These are phyloP conservation scores for Stephania japonica DNA, from an alignment of 164 flowering plant species.

Conservation along the genomic window DNA sequence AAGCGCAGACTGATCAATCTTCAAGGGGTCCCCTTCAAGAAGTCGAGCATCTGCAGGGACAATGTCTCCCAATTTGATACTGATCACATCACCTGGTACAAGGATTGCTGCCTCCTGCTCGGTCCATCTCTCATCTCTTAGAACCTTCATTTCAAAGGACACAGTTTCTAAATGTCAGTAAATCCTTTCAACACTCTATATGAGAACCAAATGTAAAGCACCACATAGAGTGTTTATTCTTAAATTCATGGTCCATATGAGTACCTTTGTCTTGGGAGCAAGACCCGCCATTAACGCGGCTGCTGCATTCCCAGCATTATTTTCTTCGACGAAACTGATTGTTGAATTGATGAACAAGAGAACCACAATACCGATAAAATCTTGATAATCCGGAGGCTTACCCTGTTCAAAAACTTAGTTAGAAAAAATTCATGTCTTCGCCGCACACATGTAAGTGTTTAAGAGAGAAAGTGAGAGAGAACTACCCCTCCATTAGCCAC, in stretches of 20 bases:
- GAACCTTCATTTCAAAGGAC: constrained; percentile 25
- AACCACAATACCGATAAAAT: constrained; percentile 62
- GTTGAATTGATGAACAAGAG: constrained; percentile 80
- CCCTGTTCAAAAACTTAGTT: constrained; percentile 30
- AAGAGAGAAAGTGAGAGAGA: constrained; percentile 8
- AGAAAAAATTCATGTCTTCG: not conserved
- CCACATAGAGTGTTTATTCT: not conserved
- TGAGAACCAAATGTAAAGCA: not conserved
- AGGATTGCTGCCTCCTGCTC: constrained; percentile 76
- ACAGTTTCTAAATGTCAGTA: not conserved
- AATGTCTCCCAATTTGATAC: constrained; percentile 81
- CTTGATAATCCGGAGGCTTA: constrained; percentile 80
- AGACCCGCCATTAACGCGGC: constrained; percentile 90
- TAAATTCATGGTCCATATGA: not conserved
- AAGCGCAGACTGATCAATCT: constrained; percentile 87
- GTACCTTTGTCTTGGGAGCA: constrained; percentile 87
- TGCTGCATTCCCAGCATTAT: constrained; percentile 89
- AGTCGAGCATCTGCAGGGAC: constrained; percentile 91
- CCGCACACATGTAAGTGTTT: too few relatives aligned
- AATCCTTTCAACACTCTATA: not conserved
- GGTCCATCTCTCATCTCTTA: constrained; percentile 70
- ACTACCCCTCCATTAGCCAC: constrained; percentile 82
- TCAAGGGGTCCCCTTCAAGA: constrained; percentile 77
- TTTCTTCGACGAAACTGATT: constrained; percentile 84
- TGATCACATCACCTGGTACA: constrained; percentile 80